A percentile compares a stretch with the other conserved stretches of the same genome.
Conservation (phyloP, 208 protist species). For the Crithidia expoeki region DNA sequence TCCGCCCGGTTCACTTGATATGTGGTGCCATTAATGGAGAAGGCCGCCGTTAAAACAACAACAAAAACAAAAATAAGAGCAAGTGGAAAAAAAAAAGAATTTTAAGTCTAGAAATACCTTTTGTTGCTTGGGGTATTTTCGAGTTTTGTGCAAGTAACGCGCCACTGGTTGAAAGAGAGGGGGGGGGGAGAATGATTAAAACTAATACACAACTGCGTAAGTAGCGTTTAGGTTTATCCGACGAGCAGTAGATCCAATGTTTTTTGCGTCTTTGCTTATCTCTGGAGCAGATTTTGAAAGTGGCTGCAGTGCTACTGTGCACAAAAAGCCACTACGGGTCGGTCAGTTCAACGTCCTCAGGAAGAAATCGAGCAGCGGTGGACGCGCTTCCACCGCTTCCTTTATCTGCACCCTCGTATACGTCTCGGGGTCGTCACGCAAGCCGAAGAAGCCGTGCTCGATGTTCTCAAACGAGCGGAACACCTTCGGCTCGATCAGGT, state of each 20-base stretch:
- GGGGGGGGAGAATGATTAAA: no score
- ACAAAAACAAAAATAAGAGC: constrained; percentile 12
- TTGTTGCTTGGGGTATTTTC: no score
- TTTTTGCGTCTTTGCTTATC: no score
- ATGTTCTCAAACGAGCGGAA: constrained; percentile 48
- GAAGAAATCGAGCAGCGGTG: constrained; percentile 38
- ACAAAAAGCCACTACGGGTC: background rate
- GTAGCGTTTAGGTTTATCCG: no score
- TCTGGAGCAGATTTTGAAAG: background rate
- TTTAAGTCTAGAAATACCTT: no score
- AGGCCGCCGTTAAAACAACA: background rate
- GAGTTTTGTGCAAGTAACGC: background rate
- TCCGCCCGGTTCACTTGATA: constrained; percentile 18
- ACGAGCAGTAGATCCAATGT: no score
- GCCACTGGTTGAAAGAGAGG: background rate
- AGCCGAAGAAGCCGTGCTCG: constrained; percentile 59
- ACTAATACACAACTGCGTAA: no score
- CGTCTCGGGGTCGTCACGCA: constrained; percentile 44
- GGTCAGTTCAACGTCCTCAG: constrained; percentile 28
- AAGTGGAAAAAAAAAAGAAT: constrained; percentile 15
- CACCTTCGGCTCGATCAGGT: constrained; percentile 30
- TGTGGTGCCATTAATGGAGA: constrained; percentile 16
- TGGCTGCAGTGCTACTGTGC: background rate
- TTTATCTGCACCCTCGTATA: constrained; percentile 29
- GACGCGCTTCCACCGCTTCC: constrained; percentile 35